These are phyloP conservation scores for Salvia rosmarinus DNA, from an alignment of 257 asterid genomes.

Conservation along the genomic window DNA sequence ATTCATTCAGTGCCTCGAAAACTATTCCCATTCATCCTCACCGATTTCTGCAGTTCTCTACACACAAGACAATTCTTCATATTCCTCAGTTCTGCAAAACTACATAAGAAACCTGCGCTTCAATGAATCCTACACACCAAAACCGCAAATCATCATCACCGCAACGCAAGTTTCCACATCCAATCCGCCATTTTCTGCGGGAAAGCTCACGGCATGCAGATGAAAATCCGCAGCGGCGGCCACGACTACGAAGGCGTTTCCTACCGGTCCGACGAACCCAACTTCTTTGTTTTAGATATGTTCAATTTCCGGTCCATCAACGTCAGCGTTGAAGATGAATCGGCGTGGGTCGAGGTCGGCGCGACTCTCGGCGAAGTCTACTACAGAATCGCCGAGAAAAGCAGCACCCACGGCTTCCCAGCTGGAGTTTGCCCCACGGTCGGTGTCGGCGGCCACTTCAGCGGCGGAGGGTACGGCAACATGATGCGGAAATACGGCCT, in stretches of 20 bases:
- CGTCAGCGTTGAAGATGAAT: constrained; percentile 38
- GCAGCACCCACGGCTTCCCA: constrained; percentile 46
- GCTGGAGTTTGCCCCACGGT: constrained; percentile 63
- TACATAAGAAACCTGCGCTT: constrained; percentile 63
- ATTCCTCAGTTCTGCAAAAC: constrained; percentile 45
- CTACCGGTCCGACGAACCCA: constrained; percentile 43
- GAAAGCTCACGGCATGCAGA: constrained; percentile 39
- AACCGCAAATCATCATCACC: constrained; percentile 58
- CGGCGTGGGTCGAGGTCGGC: constrained; percentile 54
- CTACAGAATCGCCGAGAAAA: constrained; percentile 47
- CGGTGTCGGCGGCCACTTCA: constrained; percentile 63
- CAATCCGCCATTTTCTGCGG: constrained; percentile 54
- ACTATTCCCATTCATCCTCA: constrained; percentile 35
- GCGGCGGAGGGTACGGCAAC: constrained; percentile 63
- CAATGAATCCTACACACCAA: constrained; percentile 55
- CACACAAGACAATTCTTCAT: constrained; percentile 51
- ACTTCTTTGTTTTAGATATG: constrained; percentile 56
- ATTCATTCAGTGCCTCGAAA: constrained; percentile 48
- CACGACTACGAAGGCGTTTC: constrained; percentile 65
- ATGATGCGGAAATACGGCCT: constrained; percentile 62
- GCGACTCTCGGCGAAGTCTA: constrained; percentile 57
- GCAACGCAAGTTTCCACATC: constrained; percentile 56
- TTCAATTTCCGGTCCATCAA: constrained; percentile 49
- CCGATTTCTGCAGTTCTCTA: constrained; percentile 52
- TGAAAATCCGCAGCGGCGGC: constrained; percentile 64